Conservation (phyloP, 768 basidiomycete genomes). For the Kondoa subrosea region DNA sequence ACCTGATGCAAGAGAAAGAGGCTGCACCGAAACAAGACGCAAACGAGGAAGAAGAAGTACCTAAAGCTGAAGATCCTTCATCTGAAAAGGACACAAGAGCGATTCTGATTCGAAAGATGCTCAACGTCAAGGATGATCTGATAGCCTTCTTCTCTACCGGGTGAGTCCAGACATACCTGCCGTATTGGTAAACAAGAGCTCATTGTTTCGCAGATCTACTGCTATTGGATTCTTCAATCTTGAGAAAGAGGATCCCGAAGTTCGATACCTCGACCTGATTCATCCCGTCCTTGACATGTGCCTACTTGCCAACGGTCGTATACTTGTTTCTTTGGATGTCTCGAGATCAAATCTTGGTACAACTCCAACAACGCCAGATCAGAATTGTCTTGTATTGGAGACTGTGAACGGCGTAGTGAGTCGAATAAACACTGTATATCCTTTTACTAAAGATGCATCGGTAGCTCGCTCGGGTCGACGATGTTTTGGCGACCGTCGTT, state of each 20-base stretch:
- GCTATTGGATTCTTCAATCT: not conserved
- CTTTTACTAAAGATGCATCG: no score
- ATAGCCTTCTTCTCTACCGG: slow-evolving; percentile 8
- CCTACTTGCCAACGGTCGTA: not conserved
- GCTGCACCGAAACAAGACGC: not conserved
- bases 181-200: not conserved
- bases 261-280: slow-evolving; percentile 1
- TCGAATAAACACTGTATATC: no score
- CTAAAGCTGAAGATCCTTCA: not conserved
- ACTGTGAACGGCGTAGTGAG: not conserved
- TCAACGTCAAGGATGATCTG: not conserved
- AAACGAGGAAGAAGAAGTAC: slow-evolving; percentile 1
- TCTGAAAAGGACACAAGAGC: not conserved
- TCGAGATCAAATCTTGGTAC: not conserved
- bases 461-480: no score
- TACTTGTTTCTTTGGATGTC: not conserved
- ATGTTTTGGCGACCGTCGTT: no score
- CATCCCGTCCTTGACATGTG: slow-evolving; percentile 9
- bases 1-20: no score
- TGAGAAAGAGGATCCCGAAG: not conserved
- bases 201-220: not conserved
- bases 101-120: slow-evolving; percentile 17
- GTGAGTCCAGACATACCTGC: not conserved
- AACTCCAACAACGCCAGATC: not conserved
- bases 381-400: not conserved